Conservation (phyloP, 2,329 filamentous ascomycete genomes). For the Colletotrichum endophyticum region DNA sequence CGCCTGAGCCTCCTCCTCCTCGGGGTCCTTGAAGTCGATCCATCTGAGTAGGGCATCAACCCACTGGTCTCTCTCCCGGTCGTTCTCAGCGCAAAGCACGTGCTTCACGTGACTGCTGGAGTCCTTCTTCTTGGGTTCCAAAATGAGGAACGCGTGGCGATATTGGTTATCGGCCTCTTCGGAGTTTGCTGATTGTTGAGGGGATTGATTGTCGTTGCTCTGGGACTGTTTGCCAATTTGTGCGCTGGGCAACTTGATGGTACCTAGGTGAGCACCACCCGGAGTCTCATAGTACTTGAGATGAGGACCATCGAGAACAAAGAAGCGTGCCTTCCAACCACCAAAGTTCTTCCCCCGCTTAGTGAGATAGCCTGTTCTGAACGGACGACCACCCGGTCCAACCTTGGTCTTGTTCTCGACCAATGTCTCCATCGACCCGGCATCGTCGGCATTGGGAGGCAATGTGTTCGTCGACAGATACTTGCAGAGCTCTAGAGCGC, state of each 20-base stretch:
- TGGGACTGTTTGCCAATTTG: slow-evolving; percentile 94
- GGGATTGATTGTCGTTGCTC: slow-evolving; percentile 64
- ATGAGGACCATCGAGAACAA: slow-evolving; percentile 63
- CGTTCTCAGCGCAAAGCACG: slow-evolving; percentile 94
- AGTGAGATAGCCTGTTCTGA: slow-evolving; percentile 89
- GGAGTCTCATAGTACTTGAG: slow-evolving; percentile 92
- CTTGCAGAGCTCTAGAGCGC: slow-evolving; percentile 82
- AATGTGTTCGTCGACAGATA: slow-evolving; percentile 77
- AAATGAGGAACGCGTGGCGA: slow-evolving; percentile 90
- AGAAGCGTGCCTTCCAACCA: slow-evolving; percentile 89
- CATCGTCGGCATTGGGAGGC: slow-evolving; percentile 66
- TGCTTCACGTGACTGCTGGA: slow-evolving; percentile 87
- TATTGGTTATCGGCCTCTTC: slow-evolving; percentile 94
- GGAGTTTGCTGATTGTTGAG: slow-evolving; percentile 55
- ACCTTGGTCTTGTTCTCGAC: slow-evolving; percentile 43
- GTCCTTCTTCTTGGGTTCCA: slow-evolving; percentile 97
- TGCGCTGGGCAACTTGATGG: slow-evolving; percentile 88
- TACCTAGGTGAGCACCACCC: slow-evolving; percentile 87
- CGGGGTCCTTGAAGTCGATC: slow-evolving; percentile 75
- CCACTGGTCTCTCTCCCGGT: slow-evolving; percentile 91
- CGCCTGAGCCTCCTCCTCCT: slow-evolving; percentile 53
- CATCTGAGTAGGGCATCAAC: slow-evolving; percentile 89
- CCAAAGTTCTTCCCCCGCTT: slow-evolving; percentile 99
- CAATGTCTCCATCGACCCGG: slow-evolving; percentile 34
- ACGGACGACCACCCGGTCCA: slow-evolving; percentile 68